Evolutionary conservation across 352 stramenopile genomes (phyloP), one percentile per base, ranked within the genome.

Genomic region (Blastocystis sp.): DNA sequence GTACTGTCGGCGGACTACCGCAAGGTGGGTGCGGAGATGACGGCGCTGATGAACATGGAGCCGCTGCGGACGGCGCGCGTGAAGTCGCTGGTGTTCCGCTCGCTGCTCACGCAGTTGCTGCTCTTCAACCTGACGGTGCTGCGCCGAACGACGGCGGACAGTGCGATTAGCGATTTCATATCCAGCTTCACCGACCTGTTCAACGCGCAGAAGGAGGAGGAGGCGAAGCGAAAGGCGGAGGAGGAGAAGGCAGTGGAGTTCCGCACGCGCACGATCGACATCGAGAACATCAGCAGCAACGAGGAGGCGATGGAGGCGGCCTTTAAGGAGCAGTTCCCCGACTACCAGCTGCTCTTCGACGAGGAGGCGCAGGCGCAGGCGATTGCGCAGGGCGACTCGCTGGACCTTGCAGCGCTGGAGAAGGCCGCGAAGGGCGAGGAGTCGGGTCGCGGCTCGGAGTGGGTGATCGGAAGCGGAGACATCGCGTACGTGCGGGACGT

Each of bases 311-410:
- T 90, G 11, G 93, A 97, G 81, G 87, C 92, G 42, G 91, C 94
- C 51, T 97, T 93, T 78, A 88, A 91, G 4, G 88, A 95, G 24
- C 92, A 97, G 84, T 97, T 97, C 87, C 94, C 94, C 16, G 92
- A 97, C 88, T 97, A 96, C 87, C 84, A 89, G 72, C 87, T 84
- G 36, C 87, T 90, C 44, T 92, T 90, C 84, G 63, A 89, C 87
- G 73, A 84, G 76, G 77, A 88, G 18, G 34, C 79, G 34, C 72
- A 88, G 40, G 84, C 86, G 34, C 44, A 88, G 18, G 79, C 59
- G 56, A n/a, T 77, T 14, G 36, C 40, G 38, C 42, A 87, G 24
- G 69, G 42, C 27, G 75, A 87, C 34, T 84, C 63, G 6, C 69
- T 78, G 40, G 53, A 84, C 11, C 51, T 76, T 0, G 18, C 18